Conservation (phyloP, 164 flowering plant genomes). For the Nymphaea thermarum region DNA sequence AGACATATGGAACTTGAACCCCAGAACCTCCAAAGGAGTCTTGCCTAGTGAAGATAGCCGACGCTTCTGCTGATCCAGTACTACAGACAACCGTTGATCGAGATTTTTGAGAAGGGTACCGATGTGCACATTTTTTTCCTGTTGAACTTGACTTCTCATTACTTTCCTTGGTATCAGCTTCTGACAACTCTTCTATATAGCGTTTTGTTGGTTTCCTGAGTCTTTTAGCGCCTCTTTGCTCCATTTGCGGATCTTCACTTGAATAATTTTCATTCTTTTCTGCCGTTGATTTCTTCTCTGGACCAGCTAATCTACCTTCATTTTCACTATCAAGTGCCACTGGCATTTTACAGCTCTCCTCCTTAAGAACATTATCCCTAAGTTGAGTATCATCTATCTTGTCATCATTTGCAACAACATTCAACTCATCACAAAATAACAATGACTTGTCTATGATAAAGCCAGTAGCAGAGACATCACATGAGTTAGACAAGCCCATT, state of each 20-base stretch:
- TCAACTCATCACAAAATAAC: constrained; percentile 4
- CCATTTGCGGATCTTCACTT: constrained; percentile 29
- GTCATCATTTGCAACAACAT: constrained; percentile 1
- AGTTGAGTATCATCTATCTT: not conserved
- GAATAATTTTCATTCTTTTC: constrained; percentile 3
- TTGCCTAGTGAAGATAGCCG: constrained; percentile 36
- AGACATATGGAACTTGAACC: constrained; percentile 75
- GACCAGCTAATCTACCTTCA: constrained; percentile 15
- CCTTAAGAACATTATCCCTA: not conserved
- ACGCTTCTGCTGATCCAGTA: constrained; percentile 18
- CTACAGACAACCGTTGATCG: constrained; percentile 17
- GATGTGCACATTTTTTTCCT: constrained; percentile 18
- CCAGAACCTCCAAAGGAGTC: constrained; percentile 83
- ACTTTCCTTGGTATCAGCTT: constrained; percentile 40
- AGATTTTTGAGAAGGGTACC: constrained; percentile 20
- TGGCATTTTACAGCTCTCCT: constrained; percentile 14
- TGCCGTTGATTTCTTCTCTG: constrained; percentile 22
- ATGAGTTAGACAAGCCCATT: constrained; percentile 83
- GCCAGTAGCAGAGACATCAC: constrained; percentile 56
- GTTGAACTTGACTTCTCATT: constrained; percentile 29
- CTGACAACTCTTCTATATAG: constrained; percentile 92
- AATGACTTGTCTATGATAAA: constrained; percentile 48
- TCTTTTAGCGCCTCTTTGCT: constrained; percentile 54
- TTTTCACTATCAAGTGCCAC: constrained; percentile 2
- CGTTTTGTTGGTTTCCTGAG: constrained; percentile 83